phyloP scores from a whole-genome alignment of 129 eudicot species.

The Tagetes patula region DNA sequence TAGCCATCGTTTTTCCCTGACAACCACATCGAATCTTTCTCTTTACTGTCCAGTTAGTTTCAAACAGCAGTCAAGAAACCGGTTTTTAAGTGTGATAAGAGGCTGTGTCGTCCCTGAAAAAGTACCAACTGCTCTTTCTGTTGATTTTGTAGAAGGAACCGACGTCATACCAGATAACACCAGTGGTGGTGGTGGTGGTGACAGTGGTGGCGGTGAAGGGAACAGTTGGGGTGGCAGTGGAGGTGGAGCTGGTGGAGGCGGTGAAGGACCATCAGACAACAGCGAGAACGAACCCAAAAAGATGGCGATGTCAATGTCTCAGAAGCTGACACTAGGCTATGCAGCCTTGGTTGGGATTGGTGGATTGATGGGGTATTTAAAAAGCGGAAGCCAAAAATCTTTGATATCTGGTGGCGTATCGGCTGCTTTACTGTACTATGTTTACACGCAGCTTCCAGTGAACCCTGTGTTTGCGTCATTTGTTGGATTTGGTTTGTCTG shows the following conservation, averaged over 20 bases:
- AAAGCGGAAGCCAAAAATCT: conserved; percentile 86
- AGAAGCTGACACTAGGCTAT: conserved; percentile 78
- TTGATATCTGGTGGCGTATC: conserved; percentile 72
- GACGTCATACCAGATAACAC: conserved; percentile 47
- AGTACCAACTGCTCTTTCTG: conserved; percentile 53
- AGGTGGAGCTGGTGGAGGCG: conserved; percentile 46
- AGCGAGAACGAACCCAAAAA: conserved; percentile 46
- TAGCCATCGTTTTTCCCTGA: conserved; percentile 22
- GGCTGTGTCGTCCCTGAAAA: conserved; percentile 55
- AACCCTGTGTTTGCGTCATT: conserved; percentile 73
- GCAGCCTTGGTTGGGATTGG: conserved; percentile 83
- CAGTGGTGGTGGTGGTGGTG: conserved; percentile 46
- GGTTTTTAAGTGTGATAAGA: conserved; percentile 27
- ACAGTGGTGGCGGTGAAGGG: conserved; percentile 53
- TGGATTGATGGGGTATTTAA: conserved; percentile 81
- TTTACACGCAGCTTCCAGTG: conserved; percentile 71
- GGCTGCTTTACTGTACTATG: conserved; percentile 50
- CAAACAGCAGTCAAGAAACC: conserved; percentile 31
- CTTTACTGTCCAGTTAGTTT: conserved; percentile 16
- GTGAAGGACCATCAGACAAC: conserved; percentile 48
- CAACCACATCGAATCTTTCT: conserved; percentile 26
- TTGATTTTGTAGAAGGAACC: conserved; percentile 43
- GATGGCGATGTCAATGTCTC: conserved; percentile 87
- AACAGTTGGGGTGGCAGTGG: conserved; percentile 40
- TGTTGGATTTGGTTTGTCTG: conserved; percentile 80